A percentile compares a stretch with the other conserved stretches of the same genome.
Evolutionary conservation across 331 rosid genomes (phyloP).

Genomic region (Malus hybrid): DNA sequence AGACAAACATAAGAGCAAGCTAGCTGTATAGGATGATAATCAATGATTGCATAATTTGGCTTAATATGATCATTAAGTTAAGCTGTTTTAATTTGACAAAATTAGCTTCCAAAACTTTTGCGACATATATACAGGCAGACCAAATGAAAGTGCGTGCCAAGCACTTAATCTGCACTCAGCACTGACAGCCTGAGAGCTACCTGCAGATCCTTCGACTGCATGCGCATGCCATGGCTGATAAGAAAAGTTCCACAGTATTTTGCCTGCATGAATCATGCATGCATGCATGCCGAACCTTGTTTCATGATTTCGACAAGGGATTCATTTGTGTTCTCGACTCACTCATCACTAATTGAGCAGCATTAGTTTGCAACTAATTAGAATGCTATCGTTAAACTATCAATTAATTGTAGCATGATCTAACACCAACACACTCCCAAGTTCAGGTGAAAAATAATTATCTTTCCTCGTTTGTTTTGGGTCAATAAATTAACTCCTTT

Average conservation of each 20-base stretch:
- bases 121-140: background rate
- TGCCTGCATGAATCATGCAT: too few species aligned
- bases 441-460: background rate
- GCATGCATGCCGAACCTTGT: too few species aligned
- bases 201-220: background rate
- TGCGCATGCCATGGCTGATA: background rate
- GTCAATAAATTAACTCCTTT: background rate
- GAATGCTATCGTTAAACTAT: background rate
- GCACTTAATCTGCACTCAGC: background rate
- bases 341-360: constrained; percentile 4
- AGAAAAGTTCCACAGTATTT: background rate
- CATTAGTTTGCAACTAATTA: background rate
- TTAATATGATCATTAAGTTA: background rate
- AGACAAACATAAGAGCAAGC: background rate
- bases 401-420: background rate
- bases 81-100: background rate
- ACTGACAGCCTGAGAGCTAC: background rate
- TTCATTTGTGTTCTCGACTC: background rate
- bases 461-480: background rate
- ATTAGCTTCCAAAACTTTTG: background rate
- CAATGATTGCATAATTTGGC: background rate
- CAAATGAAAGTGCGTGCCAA: constrained; percentile 7
- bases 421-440: background rate
- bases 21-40: background rate
- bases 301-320: background rate